Evolutionary conservation across 2,329 filamentous ascomycete genomes (phyloP).

Genomic region (Ophiostoma angusticollis): DNA sequence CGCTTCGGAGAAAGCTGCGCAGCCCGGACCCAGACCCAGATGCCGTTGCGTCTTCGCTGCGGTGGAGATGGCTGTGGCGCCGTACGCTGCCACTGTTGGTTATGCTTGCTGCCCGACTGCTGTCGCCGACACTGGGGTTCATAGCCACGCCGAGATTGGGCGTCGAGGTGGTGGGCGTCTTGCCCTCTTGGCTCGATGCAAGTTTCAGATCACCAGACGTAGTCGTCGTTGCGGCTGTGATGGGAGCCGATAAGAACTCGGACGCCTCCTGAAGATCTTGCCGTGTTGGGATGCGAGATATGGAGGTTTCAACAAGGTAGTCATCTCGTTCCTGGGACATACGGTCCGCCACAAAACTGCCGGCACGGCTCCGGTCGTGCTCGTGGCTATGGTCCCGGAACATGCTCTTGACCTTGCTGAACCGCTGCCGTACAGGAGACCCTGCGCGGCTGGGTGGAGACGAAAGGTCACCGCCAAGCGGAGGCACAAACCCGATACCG

Average conservation of each 20-base stretch:
- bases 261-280: slow-evolving; percentile 5
- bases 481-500: slow-evolving; percentile 36
- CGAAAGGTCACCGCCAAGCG: slow-evolving; percentile 50
- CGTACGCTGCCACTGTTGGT: slow-evolving; percentile 40
- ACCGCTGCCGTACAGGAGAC: slow-evolving; percentile 50
- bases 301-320: slow-evolving; percentile 4
- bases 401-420: slow-evolving; percentile 41
- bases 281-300: slow-evolving; percentile 3
- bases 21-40: neutral
- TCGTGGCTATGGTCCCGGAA: slow-evolving; percentile 42
- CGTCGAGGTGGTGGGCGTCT: slow-evolving; percentile 24
- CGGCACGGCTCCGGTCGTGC: slow-evolving; percentile 14
- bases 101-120: slow-evolving; percentile 33
- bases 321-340: neutral
- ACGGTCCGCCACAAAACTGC: neutral
- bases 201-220: neutral
- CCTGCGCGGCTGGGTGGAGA: slow-evolving; percentile 47
- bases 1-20: slow-evolving; percentile 18
- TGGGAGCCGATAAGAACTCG: slow-evolving; percentile 1
- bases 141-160: slow-evolving; percentile 24
- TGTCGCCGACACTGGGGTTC: slow-evolving; percentile 26
- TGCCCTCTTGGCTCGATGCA: slow-evolving; percentile 17
- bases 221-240: neutral
- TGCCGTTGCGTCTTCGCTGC: slow-evolving; percentile 3
- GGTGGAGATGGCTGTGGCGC: slow-evolving; percentile 21